These are phyloP conservation scores for Colletotrichum higginsianum DNA, from an alignment of 2,329 filamentous ascomycete genomes.

Conservation along the genomic window DNA sequence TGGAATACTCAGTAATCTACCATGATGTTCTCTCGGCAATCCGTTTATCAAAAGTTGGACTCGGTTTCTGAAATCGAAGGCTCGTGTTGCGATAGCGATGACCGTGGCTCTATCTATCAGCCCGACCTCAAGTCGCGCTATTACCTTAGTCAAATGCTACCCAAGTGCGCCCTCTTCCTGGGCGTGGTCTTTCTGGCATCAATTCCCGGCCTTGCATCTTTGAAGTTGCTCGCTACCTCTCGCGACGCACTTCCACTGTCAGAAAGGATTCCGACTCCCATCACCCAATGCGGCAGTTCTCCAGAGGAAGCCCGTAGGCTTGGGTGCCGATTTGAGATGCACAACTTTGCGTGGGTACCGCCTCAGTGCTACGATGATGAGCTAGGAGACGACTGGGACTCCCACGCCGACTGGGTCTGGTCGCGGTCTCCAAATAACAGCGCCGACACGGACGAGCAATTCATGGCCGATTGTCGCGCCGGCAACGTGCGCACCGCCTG, in stretches of 20 bases:
- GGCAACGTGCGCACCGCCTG: conserved; percentile 2
- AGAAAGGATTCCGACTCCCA: not conserved
- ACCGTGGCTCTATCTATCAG: not conserved
- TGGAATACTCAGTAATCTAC: not conserved
- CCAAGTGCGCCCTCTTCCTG: not conserved
- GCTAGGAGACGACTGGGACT: not conserved
- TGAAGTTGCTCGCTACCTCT: not conserved
- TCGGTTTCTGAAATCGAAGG: not conserved
- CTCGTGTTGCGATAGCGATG: not conserved
- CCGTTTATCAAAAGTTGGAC: not conserved
- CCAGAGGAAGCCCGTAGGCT: not conserved
- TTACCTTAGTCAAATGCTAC: not conserved
- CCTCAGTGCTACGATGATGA: conserved; percentile 2
- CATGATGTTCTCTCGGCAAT: not conserved
- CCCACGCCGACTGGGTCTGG: conserved; percentile 5
- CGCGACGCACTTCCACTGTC: not conserved
- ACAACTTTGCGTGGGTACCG: conserved; percentile 6
- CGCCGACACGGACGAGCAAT: conserved; percentile 1
- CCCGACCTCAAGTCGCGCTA: not conserved
- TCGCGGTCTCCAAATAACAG: conserved; percentile 6
- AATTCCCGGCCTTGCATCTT: not conserved
- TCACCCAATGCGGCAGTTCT: not conserved
- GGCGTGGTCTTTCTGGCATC: not conserved
- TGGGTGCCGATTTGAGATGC: not conserved
- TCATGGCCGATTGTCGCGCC: conserved; percentile 6